A percentile compares a stretch with the other conserved stretches of the same genome.
Evolutionary conservation across 345 rosid genomes (phyloP).

Genomic region (Eucalyptus marginata): DNA sequence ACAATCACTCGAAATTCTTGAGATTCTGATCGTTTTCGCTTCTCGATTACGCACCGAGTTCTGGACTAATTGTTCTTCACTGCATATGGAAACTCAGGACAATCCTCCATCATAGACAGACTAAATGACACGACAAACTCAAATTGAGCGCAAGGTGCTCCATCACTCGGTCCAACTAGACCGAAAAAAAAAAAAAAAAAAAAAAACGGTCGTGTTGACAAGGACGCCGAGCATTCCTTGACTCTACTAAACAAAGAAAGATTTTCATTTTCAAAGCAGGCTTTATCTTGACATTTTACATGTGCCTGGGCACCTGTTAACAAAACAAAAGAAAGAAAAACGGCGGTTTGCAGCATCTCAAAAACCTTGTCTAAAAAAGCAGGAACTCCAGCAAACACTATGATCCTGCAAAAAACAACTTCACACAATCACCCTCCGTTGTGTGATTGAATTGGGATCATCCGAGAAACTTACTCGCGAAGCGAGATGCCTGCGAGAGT

Average conservation of each 20-base stretch:
- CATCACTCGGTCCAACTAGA: not conserved
- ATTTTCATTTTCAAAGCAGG: not conserved
- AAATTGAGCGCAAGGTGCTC: not conserved
- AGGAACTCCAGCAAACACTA: not conserved
- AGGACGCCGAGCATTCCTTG: not conserved
- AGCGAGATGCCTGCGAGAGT: conserved; percentile 3
- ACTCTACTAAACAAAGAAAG: not conserved
- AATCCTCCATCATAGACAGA: not conserved
- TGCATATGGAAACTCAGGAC: not conserved
- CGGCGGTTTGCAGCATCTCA: not conserved
- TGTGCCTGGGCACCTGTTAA: not conserved
- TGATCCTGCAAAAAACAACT: not conserved
- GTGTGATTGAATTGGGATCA: not conserved
- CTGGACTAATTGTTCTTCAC: not conserved
- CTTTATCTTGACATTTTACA: not conserved
- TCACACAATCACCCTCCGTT: not conserved
- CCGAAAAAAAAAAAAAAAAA: not conserved
- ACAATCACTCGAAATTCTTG: not conserved
- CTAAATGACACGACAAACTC: not conserved
- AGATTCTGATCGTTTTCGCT: not conserved
- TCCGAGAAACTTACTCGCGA: conserved; percentile 29
- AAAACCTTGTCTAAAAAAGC: not conserved
- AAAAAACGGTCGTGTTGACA: not conserved
- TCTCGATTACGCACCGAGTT: not conserved
- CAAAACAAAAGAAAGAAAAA: not conserved